Evolutionary conservation across 805 yeast genomes (phyloP), one percentile per base, ranked within the genome.

Genomic region (Candida nanaspora): DNA sequence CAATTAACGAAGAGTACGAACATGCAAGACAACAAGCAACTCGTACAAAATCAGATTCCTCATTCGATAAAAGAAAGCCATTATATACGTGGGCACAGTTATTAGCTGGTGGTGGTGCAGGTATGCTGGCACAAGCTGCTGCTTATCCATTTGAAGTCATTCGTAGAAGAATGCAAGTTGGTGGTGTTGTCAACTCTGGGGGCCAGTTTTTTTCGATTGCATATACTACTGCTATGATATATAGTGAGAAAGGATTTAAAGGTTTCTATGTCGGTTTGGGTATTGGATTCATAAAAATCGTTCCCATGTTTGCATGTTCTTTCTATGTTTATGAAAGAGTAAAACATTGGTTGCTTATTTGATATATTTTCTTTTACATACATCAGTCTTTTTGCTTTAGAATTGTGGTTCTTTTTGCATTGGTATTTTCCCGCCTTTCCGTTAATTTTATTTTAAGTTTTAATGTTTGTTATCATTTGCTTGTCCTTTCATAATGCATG

Each of bases 281-380:
- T 49, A 91, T 93, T 50, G 99, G 99, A 0, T 93, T 88, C 61
- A 75, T 93, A 51, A 93, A 93, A 62, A 95, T 93, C 28, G 78
- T 86, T 16, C 98, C 98, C 8, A 93, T 93, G 98, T 91, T 82
- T 54, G 95, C 98, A 29, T 89, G 97, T 61, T 82, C 96, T 14
- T 91, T 91, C 61, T 89, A 78, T 57, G 96, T 91, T 29, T 93
- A 93, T 62, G 98, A 91, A 63, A 71, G 96, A 44, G 71, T 81
- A 63, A 93, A 93, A 65, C 66, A 66, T 50, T 60, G 69, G 40
- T 62, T 93, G 40, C 84, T 86, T 33, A 84, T 88, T 35, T 80
- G 52, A 56, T n/a, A 6, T 13, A 13, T 19, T 11, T 31, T 31
- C 7, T 6, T 31, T 30, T 30, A 30, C n/a, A 15, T 29, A 15